A percentile compares a stretch with the other conserved stretches of the same genome.
Evolutionary conservation across 768 basidiomycete species (phyloP).

Genomic region (Gymnopilus junonius): DNA sequence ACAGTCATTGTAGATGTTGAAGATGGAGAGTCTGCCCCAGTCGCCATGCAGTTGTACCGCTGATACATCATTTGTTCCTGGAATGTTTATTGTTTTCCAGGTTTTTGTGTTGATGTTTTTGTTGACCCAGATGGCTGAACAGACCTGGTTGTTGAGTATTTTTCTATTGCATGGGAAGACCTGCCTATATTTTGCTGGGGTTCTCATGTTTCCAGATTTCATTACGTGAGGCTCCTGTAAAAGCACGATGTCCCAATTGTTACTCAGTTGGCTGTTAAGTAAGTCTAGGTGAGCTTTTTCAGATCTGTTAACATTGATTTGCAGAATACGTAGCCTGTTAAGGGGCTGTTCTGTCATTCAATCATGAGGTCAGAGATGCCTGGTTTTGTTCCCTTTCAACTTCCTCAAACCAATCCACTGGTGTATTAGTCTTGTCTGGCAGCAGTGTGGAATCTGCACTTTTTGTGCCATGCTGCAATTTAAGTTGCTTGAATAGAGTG

Average conservation of each 20-base stretch:
- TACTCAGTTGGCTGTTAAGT: neutral
- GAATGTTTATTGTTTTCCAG: constrained; percentile 25
- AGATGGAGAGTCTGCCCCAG: constrained; percentile 25
- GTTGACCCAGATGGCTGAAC: constrained; percentile 5
- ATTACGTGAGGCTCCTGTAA: constrained; percentile 17
- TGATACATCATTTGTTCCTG: constrained; percentile 27
- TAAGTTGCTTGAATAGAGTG: no score
- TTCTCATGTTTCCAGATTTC: neutral
- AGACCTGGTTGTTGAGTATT: neutral
- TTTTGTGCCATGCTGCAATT: no score
- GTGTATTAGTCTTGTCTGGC: no score
- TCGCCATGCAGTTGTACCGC: constrained; percentile 24
- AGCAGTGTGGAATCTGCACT: no score
- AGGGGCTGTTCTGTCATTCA: no score
- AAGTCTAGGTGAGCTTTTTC: constrained; percentile 11
- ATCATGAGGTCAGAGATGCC: no score
- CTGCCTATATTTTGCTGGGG: neutral
- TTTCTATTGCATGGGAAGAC: neutral
- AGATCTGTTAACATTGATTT: constrained; percentile 18
- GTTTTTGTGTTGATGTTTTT: constrained; percentile 6
- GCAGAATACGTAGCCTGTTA: neutral
- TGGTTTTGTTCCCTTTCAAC: no score
- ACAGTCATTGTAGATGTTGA: constrained; percentile 46
- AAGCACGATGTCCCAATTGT: constrained; percentile 10
- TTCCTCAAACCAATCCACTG: no score